Percentiles rank a stretch among this genome's conserved stretches.
phyloP scores from a whole-genome alignment of 2,329 filamentous ascomycete genomes.

The Stagonosporopsis tanaceti region DNA sequence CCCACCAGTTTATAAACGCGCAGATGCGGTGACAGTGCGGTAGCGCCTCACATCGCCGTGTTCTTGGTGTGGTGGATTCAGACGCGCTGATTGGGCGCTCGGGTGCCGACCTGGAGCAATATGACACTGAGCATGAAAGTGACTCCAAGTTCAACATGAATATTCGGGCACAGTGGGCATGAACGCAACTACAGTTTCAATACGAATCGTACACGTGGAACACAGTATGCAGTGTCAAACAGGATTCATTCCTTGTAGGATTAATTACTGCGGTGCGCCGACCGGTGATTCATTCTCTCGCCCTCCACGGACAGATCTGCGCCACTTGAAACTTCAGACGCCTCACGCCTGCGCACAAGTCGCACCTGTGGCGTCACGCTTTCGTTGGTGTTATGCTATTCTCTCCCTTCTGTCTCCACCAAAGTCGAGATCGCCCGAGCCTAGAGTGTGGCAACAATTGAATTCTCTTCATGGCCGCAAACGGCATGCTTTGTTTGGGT shows the following conservation, averaged over 20 bases:
- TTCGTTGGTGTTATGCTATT: background rate
- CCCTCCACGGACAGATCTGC: background rate
- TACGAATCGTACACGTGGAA: background rate
- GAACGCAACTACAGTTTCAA: too few species aligned
- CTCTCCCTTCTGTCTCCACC: background rate
- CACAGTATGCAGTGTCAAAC: background rate
- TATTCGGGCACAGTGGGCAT: too few species aligned
- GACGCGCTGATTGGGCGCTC: slow-evolving; percentile 9
- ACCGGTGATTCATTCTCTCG: background rate
- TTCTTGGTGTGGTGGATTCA: slow-evolving; percentile 5
- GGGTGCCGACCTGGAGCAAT: background rate
- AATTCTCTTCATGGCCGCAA: background rate
- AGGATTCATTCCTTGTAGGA: background rate
- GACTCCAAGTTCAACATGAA: too few species aligned
- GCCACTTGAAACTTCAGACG: slow-evolving; percentile 15
- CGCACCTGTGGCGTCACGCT: background rate
- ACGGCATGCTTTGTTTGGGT: background rate
- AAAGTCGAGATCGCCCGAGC: background rate
- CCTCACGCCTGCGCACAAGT: background rate
- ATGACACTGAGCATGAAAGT: background rate
- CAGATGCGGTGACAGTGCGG: slow-evolving; percentile 1
- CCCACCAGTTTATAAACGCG: slow-evolving; percentile 2
- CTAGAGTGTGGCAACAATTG: background rate
- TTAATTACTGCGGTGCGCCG: background rate
- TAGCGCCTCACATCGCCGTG: slow-evolving; percentile 6